Conservation (phyloP, 768 basidiomycete genomes). For the Tylopilus intermedius region DNA sequence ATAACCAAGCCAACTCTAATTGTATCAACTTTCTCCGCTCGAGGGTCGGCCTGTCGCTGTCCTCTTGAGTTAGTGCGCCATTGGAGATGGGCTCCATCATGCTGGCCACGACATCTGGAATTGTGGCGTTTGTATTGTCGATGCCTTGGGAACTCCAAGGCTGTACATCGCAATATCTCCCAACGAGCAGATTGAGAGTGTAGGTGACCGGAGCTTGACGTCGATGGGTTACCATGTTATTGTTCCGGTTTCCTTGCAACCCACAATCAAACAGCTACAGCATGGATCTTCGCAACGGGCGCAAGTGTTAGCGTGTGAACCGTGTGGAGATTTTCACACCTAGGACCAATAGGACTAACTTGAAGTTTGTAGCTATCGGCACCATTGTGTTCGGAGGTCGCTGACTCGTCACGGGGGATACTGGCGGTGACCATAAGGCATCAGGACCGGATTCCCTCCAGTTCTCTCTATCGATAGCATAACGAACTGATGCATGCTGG, state of each 20-base stretch:
- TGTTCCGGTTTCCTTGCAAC: background rate
- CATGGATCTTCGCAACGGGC: background rate
- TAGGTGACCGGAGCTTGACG: background rate
- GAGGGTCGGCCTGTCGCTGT: background rate
- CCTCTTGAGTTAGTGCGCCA: background rate
- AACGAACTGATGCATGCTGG: background rate
- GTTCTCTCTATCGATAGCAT: background rate
- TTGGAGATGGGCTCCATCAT: background rate
- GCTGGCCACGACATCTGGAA: background rate
- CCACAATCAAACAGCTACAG: background rate
- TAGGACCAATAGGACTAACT: background rate
- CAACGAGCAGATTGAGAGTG: background rate
- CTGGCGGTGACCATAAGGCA: background rate
- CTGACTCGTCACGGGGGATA: background rate
- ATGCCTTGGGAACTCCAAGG: background rate
- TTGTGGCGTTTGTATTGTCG: background rate
- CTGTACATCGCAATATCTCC: background rate
- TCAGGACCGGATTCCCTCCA: background rate
- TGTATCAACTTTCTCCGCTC: background rate
- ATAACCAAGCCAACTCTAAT: background rate
- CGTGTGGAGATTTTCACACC: background rate
- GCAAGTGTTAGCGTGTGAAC: background rate
- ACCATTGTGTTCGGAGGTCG: too few species aligned
- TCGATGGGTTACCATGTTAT: background rate
- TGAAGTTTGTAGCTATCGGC: too few species aligned